Base-by-base conservation (phyloP, 2,329 filamentous ascomycete genomes). In the Geosmithia flava region DNA sequence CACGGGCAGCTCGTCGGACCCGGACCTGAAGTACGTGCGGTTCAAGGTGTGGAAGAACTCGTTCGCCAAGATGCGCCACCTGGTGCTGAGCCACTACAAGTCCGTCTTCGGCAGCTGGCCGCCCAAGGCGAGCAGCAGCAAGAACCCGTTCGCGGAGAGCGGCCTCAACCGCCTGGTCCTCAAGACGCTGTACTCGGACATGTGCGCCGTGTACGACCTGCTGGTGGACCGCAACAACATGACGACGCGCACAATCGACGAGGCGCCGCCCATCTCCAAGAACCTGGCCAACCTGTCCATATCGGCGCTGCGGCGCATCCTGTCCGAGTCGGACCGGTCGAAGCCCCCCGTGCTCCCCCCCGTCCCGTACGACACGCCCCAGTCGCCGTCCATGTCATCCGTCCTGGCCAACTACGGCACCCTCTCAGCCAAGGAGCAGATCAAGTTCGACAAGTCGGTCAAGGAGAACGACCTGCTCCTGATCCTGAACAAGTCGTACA, bases 261-360 rank as follows among this genome's bases (percentile, higher is more conserved):
- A 85, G 54, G 73, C 72, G 6, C 69, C 76, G 5, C 68, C 71
- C 17, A 71, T 79, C 20, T 74, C 73, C 1, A 70, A 74, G 1
- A 75, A 76, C 19, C 68, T 76, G 16, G 69, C 75, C 20, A 79
- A 84, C 51, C 76, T 83, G 20, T 74, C 78, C 11, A 71, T 80
- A 23, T 75, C 81, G 40, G 87, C 86, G 2, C 70, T 97, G 44
- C 81, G 91, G 48, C 83, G 81, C 52, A 77, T 96, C 13, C 73
- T 96, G 53, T 82, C 78, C 54, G 91, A 97, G 65, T 96, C 89
- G 58, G 93, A 98, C 61, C 80, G 85, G 51, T 91, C 86, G 8
- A 87, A 83, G 15, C 88, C 91, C 1, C 93, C 93, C 0, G 89
- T 97, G 1, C 78, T 91, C 50, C 93, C 93, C 1, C 88, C 91